These are phyloP conservation scores for Puccinia triticina DNA, from an alignment of 1,284 basidiomycete genomes.

Conservation along the genomic window DNA sequence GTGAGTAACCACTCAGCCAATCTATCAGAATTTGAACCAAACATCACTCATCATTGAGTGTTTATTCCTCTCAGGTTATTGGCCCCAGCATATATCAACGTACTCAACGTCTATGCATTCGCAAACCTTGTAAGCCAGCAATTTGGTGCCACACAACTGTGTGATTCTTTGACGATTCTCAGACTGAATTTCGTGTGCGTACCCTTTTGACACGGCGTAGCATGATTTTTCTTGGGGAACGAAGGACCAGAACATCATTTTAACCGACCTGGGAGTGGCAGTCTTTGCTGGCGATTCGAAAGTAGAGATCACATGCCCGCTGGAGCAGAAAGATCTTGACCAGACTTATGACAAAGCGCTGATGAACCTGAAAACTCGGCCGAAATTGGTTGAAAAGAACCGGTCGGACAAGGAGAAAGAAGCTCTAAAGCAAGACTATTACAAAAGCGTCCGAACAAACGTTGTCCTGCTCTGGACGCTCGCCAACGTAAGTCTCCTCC, in stretches of 20 bases:
- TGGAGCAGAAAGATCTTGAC: conserved; percentile 83
- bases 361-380: conserved; percentile 74
- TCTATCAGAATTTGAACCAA: background rate
- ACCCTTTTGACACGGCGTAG: conserved; percentile 22
- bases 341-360: conserved; percentile 86
- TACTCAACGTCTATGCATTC: conserved; percentile 65
- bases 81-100: conserved; percentile 83
- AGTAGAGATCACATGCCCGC: conserved; percentile 84
- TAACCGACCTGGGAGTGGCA: conserved; percentile 61
- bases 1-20: background rate
- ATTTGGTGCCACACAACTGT: background rate
- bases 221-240: conserved; percentile 61
- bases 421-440: conserved; percentile 60
- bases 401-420: conserved; percentile 58
- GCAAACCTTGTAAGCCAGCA: conserved; percentile 22
- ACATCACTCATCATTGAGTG: conserved; percentile 61
- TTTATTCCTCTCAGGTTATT: conserved; percentile 71
- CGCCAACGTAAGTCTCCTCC: conserved; percentile 68
- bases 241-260: conserved; percentile 59
- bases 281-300: conserved; percentile 71
- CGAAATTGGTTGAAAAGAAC: conserved; percentile 60
- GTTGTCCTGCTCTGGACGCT: conserved; percentile 83
- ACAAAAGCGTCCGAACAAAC: conserved; percentile 79
- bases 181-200: background rate
- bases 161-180: background rate